Evolutionary conservation across 495 filamentous ascomycete species (phyloP), one percentile per base, ranked within the genome.

Genomic region (Lentithecium fluviatile): DNA sequence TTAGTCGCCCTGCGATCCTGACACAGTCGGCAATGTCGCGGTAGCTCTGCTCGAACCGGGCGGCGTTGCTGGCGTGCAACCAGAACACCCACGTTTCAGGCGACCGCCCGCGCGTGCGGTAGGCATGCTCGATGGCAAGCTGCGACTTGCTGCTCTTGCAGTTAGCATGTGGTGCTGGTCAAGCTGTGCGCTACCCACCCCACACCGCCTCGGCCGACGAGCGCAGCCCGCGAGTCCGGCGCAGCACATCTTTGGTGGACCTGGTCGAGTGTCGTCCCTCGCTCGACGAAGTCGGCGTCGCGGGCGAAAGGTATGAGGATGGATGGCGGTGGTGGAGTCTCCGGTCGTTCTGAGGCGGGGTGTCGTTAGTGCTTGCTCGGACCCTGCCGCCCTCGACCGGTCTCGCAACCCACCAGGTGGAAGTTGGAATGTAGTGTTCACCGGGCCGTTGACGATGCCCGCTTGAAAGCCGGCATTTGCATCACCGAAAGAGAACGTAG

Each of bases 111-210:
- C 62, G 51, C 8, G 72, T 66, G 36, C 70, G 69, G 68, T 78
- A 80, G 7, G 68, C 70, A 56, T 76, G 78, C 56, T 79, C 76
- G 38, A 84, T 76, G 2, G 81, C 80, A 45, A 82, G 75, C 54
- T 83, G 78, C 1, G 78, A 78, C 71, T 83, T 83, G 11, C 77
- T 82, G n/a, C 3, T 32, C 36, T 19, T 24, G 19, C 25, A 45
- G 20, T 45, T 43, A 43, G 37, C 58, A 17, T 48, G 32, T 40
- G 17, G 58, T 26, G 52, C 25, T 47, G 8, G 17, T 21, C 10
- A 5, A 2, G 24, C 1, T 2, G 23, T 50, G 1, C 11, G 21
- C n/a, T 48, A 19, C 68, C 60, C 72, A 81, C 78, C 79, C 79
- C 42, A 81, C 69, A 19, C 79, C 79, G 15, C 78, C 79, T 19